phyloP scores from a whole-genome alignment of 345 rosid species.

The Lumnitzera littorea region DNA sequence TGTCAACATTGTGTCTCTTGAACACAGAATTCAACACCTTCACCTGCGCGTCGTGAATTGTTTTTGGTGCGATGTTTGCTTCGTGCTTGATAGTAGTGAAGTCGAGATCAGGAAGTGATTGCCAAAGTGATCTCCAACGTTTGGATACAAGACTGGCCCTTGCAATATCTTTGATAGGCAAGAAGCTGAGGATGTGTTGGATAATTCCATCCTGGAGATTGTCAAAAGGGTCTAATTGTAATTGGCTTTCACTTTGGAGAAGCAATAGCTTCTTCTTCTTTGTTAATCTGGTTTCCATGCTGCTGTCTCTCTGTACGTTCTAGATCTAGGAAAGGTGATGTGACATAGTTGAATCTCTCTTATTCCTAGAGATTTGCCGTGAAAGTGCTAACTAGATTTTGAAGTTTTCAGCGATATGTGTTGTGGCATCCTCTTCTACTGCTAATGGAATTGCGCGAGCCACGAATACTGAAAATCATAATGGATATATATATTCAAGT shows the following conservation, averaged over 20 bases:
- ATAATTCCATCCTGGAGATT: conserved; percentile 61
- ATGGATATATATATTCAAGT: no score
- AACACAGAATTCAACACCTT: background rate
- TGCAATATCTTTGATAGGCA: conserved; percentile 56
- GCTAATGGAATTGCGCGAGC: no score
- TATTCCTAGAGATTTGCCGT: conserved; percentile 5
- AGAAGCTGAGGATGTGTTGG: conserved; percentile 51
- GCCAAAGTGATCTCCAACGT: conserved; percentile 68
- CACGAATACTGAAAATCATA: no score
- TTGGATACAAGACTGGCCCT: conserved; percentile 50
- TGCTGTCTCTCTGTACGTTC: background rate
- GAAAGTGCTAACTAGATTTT: conserved; percentile 9
- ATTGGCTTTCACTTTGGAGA: conserved; percentile 1
- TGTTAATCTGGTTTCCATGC: conserved; percentile 71
- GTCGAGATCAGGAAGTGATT: conserved; percentile 81
- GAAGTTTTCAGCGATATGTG: conserved; percentile 10
- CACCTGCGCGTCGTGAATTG: no score
- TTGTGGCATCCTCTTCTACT: no score
- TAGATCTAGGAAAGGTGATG: background rate
- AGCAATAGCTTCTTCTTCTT: conserved; percentile 44
- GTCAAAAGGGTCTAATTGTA: conserved; percentile 40
- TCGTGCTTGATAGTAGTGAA: conserved; percentile 42
- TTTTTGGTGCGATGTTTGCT: background rate
- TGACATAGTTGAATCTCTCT: background rate
- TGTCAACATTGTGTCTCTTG: background rate